Base-by-base conservation (phyloP, 2,329 filamentous ascomycete species). In the Claviceps paspali region DNA sequence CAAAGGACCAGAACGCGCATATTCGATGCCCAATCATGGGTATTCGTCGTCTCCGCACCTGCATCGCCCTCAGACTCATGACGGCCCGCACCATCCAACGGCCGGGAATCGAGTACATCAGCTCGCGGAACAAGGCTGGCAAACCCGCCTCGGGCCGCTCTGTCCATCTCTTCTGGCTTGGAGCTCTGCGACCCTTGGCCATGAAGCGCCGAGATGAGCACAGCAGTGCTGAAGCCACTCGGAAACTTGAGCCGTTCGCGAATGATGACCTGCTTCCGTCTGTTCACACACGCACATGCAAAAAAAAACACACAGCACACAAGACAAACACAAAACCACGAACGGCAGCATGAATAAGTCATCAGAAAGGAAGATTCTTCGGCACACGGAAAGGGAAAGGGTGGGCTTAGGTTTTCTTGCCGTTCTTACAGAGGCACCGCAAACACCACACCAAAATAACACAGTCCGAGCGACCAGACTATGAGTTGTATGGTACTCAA, bases 391-490 rank as follows among this genome's bases (percentile, higher is more conserved):
- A n/a, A n/a, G n/a, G n/a, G n/a, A n/a, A n/a, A n/a, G n/a, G n/a
- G n/a, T n/a, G n/a, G n/a, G n/a, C n/a, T n/a, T n/a, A n/a, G n/a
- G n/a, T n/a, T n/a, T n/a, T n/a, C n/a, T n/a, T n/a, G n/a, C n/a
- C n/a, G n/a, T n/a, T n/a, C 63, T 59, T 54, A 70, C 67, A 96
- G 54, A 1, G 91, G 91, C 11, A 98, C 88, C 1, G 87, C 91
- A 62, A 98, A 96, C 1, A 96, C 79, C 1, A 96, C 91, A 0
- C 91, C 91, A 53, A 98, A 98, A 52, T 96, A 88, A 54, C 87
- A 95, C 12, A 98, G 73, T 0, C 91, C 91, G 38, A 98, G 57
- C 19, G 85, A 82, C 91, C 91, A 98, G 6, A 95, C 56, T 6
- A 94, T 76, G 45, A 95, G 62, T 55, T 86, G 85, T 64, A 76